These are phyloP conservation scores for Vitis rupestris DNA, from an alignment of 164 flowering plant species.

Conservation along the genomic window DNA sequence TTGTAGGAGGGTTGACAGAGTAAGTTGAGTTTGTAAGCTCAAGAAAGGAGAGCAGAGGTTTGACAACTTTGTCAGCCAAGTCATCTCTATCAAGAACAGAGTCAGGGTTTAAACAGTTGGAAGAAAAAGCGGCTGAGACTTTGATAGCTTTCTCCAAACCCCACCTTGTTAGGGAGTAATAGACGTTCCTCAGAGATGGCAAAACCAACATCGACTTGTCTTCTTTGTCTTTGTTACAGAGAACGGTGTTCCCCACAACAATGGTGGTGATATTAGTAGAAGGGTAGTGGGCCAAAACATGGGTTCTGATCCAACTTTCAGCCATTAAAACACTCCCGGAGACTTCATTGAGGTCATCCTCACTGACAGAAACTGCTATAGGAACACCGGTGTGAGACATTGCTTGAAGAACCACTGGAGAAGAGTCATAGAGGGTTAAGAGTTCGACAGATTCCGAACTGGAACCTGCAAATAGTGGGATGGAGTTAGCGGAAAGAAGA, in stretches of 20 bases:
- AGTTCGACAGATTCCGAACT: conserved; percentile 43
- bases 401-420: conserved; percentile 16
- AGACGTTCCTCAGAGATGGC: conserved; percentile 57
- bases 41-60: conserved; percentile 53
- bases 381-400: conserved; percentile 25
- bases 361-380: conserved; percentile 44
- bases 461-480: conserved; percentile 36
- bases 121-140: conserved; percentile 53
- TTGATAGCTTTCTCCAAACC: conserved; percentile 68
- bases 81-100: conserved; percentile 26
- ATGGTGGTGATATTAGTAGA: conserved; percentile 56
- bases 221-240: conserved; percentile 40
- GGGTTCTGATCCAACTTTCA: conserved; percentile 65
- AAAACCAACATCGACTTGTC: conserved; percentile 39
- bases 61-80: conserved; percentile 28
- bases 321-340: conserved; percentile 61
- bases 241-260: conserved; percentile 48
- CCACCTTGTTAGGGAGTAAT: conserved; percentile 67
- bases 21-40: conserved; percentile 48
- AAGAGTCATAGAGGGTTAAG: conserved; percentile 34
- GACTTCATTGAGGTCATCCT: conserved; percentile 41
- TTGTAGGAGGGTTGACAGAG: conserved; percentile 36
- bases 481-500: not conserved
- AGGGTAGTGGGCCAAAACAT: conserved; percentile 63
- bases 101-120: conserved; percentile 33